Conservation (phyloP, 495 filamentous ascomycete genomes). For the Pseudomonodictys pantanalensis region DNA sequence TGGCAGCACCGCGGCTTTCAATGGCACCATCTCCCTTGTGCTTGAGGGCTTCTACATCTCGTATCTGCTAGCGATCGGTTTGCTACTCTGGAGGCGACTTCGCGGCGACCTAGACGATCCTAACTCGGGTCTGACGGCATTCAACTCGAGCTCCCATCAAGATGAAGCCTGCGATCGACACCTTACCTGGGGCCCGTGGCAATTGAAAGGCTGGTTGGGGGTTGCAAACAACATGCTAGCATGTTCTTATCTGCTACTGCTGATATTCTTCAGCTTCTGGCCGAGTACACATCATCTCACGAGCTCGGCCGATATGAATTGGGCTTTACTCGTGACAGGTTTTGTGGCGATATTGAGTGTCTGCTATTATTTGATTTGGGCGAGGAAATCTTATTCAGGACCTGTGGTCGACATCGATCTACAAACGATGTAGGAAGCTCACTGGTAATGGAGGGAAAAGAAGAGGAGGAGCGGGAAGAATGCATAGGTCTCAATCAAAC, state of each 20-base stretch:
- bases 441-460: no score
- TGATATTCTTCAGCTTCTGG: slow-evolving; percentile 55
- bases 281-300: slow-evolving; percentile 41
- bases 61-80: slow-evolving; percentile 34
- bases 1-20: slow-evolving; percentile 10
- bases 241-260: slow-evolving; percentile 48
- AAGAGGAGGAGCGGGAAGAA: no score
- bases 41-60: slow-evolving; percentile 25
- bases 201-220: slow-evolving; percentile 46
- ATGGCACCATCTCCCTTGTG: slow-evolving; percentile 13
- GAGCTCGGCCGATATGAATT: slow-evolving; percentile 46
- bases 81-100: slow-evolving; percentile 51
- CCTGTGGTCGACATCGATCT: slow-evolving; percentile 46
- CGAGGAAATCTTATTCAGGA: slow-evolving; percentile 46
- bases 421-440: slow-evolving; percentile 14
- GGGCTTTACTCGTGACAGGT: slow-evolving; percentile 46
- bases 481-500: no score
- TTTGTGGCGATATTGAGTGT: slow-evolving; percentile 46
- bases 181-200: slow-evolving; percentile 53
- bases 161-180: slow-evolving; percentile 29
- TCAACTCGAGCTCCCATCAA: slow-evolving; percentile 31
- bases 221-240: slow-evolving; percentile 48
- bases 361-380: slow-evolving; percentile 48
- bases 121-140: slow-evolving; percentile 11
- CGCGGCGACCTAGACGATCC: slow-evolving; percentile 41